Evolutionary conservation across 2,329 filamentous ascomycete genomes (phyloP), one percentile per base, ranked within the genome.

Genomic region (Penicillium sp.): DNA sequence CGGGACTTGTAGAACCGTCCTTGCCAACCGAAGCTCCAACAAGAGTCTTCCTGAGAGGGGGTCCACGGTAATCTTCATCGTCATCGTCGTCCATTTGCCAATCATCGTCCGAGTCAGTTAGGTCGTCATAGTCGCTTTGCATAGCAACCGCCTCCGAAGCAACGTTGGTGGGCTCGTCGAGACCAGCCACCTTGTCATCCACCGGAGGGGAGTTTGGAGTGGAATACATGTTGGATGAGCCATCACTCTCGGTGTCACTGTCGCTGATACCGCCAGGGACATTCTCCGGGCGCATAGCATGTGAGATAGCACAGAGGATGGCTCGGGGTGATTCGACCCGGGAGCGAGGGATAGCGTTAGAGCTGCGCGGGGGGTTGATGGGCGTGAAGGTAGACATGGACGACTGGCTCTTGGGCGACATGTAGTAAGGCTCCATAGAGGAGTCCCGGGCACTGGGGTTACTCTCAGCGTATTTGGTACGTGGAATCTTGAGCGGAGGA

Each of bases 371-470:
- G 3, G 69, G 68, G 48, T 81, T 81, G 48, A 78, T 66, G 0
- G 76, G 72, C 1, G 72, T 78, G 69, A 74, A 80, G 38, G 62
- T 61, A 22, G 68, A 71, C 48, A 44, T 46, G 0, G 65, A 70
- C n/a, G 69, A 69, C 14, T 74, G 72, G 42, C 75, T 72, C 18
- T 72, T 65, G 1, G 78, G 75, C 1, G 78, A 79, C 42, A 69
- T 66, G 47, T 67, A 67, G 60, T 71, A 74, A 4, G 58, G 63
- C 55, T 70, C 74, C 43, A 71, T 64, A 58, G 78, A 75, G 0
- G 72, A 75, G 43, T 71, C 72, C 45, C 79, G 79, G 1, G 73
- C 74, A 51, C 74, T 79, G 54, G 74, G 67, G 26, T 64, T 44
- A 22, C 61, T 66, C 24, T 65, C 66, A 1, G 62, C 50, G 35